Evolutionary conservation across 768 basidiomycete species (phyloP), one percentile per base, ranked within the genome.

Genomic region (Artomyces pyxidatus): DNA sequence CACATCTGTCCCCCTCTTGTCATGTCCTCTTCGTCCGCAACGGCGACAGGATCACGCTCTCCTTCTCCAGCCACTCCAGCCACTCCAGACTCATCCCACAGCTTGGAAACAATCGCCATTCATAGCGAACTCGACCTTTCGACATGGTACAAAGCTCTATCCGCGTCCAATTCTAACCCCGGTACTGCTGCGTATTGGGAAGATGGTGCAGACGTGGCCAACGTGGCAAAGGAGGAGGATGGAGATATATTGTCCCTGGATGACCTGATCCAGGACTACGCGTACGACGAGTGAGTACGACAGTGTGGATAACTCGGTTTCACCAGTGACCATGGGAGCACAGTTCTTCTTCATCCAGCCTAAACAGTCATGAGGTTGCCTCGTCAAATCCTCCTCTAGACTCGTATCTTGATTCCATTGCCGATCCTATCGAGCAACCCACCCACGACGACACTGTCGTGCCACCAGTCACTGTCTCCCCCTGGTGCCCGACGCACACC

Each of bases 221-320:
- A 68, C 17, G 61, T 68, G 12, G 66, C 67, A 51, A 79, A 81
- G 59, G 62, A 69, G 43, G 80, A 76, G 30, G 70, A 73, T 41
- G 70, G 74, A 21, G 66, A 67, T 45, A 84, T 85, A 67, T 76
- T 88, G 53, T 71, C 74, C 37, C 67, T 89, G 37, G 81, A 85
- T 58, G 87, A 89, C 59, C 68, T 88, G 41, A 76, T 88, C 47
- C 81, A 86, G 58, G 78, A 80, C 52, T 76, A 82, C 58, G 82
- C 78, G 27, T 88, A 84, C 63, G 83, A 85, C 54, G 84, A 87
- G 85, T 88, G 61, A 53, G 83, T 68, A 44, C 37, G 22, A 32
- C 47, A 29, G 53, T 25, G 48, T 55, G 46, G 49, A 56, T 19
- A 52, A 41, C 19, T 35, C n/a, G n/a, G 26, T 39, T 45, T 47